phyloP scores from a whole-genome alignment of 108 stramenopile species.

The Stephanodiscus triporus region DNA sequence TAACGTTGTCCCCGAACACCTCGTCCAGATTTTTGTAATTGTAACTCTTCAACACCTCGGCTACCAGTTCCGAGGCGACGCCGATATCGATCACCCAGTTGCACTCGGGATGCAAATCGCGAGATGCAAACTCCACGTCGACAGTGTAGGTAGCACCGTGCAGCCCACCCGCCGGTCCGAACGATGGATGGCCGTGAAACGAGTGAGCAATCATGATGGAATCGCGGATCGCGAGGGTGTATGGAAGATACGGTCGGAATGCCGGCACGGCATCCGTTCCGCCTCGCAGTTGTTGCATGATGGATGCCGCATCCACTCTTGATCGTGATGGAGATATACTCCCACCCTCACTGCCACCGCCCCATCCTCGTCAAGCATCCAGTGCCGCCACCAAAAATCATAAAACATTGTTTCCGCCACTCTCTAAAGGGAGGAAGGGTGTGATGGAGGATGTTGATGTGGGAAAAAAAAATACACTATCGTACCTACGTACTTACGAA shows the following conservation, averaged over 20 bases:
- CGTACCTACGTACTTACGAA: too few species aligned
- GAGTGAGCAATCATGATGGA: constrained; percentile 96
- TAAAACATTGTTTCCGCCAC: too few species aligned
- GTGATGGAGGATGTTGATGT: neutral
- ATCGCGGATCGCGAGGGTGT: constrained; percentile 86
- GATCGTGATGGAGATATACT: too few species aligned
- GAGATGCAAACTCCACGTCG: constrained; percentile 85
- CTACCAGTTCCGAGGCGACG: constrained; percentile 74
- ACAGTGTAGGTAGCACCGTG: constrained; percentile 96
- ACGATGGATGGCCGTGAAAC: constrained; percentile 81
- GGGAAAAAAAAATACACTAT: neutral
- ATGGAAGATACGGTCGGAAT: constrained; percentile 60
- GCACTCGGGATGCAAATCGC: constrained; percentile 57
- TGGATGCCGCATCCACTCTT: neutral
- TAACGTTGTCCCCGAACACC: constrained; percentile 74
- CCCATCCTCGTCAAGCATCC: too few species aligned
- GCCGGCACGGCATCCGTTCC: neutral
- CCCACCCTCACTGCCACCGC: too few species aligned
- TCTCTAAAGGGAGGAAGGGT: too few species aligned
- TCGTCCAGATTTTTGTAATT: constrained; percentile 94
- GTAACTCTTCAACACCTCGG: constrained; percentile 75
- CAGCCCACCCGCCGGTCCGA: constrained; percentile 91
- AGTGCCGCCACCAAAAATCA: too few species aligned
- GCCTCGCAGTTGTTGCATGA: constrained; percentile 14
- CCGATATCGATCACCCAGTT: constrained; percentile 98